Evolutionary conservation across 2,329 filamentous ascomycete genomes (phyloP), one percentile per base, ranked within the genome.

Genomic region (Clonostachys sp.): DNA sequence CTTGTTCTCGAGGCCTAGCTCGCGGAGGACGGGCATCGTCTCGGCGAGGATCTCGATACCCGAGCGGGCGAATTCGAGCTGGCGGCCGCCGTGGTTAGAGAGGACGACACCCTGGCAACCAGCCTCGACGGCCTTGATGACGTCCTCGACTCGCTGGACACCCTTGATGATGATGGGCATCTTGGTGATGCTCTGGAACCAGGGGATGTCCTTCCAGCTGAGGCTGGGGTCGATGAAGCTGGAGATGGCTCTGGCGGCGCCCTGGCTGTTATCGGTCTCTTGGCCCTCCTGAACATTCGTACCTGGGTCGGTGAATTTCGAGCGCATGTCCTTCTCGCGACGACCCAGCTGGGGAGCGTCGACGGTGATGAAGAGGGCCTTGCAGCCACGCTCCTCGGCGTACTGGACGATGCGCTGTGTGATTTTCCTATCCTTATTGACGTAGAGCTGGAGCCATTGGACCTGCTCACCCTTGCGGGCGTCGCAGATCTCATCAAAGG

Each of bases 101-200:
- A 99, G 78, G 7, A 97, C 92, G 17, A 97, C 90, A 43, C 89
- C 94, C 58, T 95, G 84, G 41, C 94, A 85, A 47, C 90, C 89
- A 16, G 74, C 76, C 51, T 95, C 89, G 55, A 87, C 78, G n/a
- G 94, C 94, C 49, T 83, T 82, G 53, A 97, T 77, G 4, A 96
- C 94, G 63, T 99, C 94, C 64, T 99, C 94, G 45, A 96, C 91
- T 20, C 92, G 83, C 74, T 99, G 94, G 12, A 99, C 88, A 48
- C 94, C 94, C 78, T 99, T 99, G 55, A 99, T 81, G 46, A 97
- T 81, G 61, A 99, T 95, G 47, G 94, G 94, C 86, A 97, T 95
- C 53, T 83, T 83, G 33, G 94, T 99, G 62, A 97, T 89, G 57
- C 81, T 82, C 57, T 83, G 74, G 73, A 99, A 95, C 91, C 91